Conservation (phyloP, 2,329 filamentous ascomycete species). For the Fusarium sp. region DNA sequence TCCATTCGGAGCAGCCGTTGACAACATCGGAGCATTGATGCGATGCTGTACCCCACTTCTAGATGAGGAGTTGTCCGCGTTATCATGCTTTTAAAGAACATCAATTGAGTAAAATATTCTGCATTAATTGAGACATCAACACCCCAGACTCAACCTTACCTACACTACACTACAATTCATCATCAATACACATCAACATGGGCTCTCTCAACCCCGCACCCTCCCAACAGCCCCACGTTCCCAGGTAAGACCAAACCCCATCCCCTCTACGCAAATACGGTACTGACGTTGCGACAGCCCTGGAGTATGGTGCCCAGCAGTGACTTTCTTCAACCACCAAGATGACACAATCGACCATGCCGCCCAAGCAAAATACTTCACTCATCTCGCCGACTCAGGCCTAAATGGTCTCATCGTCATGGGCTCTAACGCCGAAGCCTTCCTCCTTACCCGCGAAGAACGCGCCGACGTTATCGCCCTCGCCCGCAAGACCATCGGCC, state of each 20-base stretch:
- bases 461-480: constrained; percentile 65
- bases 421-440: constrained; percentile 67
- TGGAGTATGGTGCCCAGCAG: constrained; percentile 61
- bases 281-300: neutral
- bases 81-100: constrained; percentile 22
- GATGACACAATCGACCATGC: constrained; percentile 61
- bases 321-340: constrained; percentile 64
- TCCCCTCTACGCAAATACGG: neutral
- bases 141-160: neutral
- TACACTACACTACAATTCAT: neutral
- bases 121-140: neutral
- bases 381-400: constrained; percentile 61
- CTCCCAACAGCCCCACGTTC: constrained; percentile 34
- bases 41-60: constrained; percentile 33
- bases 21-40: constrained; percentile 12
- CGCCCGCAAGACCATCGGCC: constrained; percentile 81
- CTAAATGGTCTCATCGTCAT: constrained; percentile 64
- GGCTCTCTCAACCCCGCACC: constrained; percentile 26
- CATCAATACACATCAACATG: neutral
- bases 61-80: constrained; percentile 19
- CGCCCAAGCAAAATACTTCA: constrained; percentile 62
- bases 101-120: neutral
- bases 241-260: constrained; percentile 32
- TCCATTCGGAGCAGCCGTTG: constrained; percentile 6
- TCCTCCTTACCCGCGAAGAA: constrained; percentile 69